A percentile compares a stretch with the other conserved stretches of the same genome.
Conservation (phyloP, 768 basidiomycete genomes). For the Hysterangium stoloniferum region DNA sequence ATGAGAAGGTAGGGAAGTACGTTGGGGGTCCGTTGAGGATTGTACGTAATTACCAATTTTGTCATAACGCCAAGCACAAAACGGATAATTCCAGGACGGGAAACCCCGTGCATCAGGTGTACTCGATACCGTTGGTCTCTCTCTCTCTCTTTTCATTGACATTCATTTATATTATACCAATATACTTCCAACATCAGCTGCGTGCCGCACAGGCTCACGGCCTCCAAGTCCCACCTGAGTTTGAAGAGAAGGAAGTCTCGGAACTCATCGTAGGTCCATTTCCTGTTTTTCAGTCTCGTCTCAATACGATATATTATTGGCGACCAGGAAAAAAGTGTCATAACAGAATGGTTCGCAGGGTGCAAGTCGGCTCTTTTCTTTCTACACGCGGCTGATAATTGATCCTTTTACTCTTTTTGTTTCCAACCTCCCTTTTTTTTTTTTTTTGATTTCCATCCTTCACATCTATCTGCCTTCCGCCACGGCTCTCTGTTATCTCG, state of each 20-base stretch:
- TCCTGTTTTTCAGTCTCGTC: not conserved
- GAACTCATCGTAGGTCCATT: constrained; percentile 44
- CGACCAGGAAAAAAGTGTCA: constrained; percentile 58
- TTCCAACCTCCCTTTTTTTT: constrained; percentile 15
- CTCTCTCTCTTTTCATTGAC: not conserved
- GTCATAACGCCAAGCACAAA: not conserved
- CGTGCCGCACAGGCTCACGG: constrained; percentile 66
- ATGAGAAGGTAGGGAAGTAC: constrained; percentile 61
- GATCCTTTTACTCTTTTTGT: constrained; percentile 13
- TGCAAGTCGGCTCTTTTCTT: constrained; percentile 15
- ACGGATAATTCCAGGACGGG: constrained; percentile 37
- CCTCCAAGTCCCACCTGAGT: constrained; percentile 61
- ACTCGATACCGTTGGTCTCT: constrained; percentile 51
- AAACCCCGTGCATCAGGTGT: constrained; percentile 69
- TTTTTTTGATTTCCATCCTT: constrained; percentile 13
- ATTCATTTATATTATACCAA: not conserved
- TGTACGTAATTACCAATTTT: constrained; percentile 12
- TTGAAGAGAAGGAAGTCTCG: constrained; percentile 53
- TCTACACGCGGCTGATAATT: not conserved
- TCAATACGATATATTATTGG: not conserved
- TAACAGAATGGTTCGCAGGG: constrained; percentile 74
- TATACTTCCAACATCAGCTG: constrained; percentile 35
- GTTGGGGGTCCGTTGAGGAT: constrained; percentile 62
- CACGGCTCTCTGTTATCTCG: too few relatives aligned
- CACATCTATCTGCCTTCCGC: not conserved